These are phyloP conservation scores for Kurtzmaniella quercitrusa DNA, from an alignment of 1,139 yeast species.

Conservation along the genomic window DNA sequence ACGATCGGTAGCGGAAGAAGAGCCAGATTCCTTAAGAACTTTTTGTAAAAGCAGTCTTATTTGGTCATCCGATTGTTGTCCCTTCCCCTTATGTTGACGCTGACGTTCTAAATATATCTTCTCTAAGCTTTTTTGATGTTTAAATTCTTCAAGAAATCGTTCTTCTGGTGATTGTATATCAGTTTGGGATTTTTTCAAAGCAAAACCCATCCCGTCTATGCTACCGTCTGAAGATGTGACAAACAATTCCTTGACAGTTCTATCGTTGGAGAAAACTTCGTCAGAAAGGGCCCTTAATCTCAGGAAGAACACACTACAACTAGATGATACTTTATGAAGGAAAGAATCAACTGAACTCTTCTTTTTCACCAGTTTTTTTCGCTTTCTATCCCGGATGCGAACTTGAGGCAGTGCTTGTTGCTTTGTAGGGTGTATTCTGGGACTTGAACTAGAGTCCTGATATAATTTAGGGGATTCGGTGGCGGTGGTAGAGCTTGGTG, in stretches of 20 bases:
- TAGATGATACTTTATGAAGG: slow-evolving; percentile 30
- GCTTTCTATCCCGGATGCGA: background rate
- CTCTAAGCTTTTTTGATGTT: slow-evolving; percentile 32
- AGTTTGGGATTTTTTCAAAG: slow-evolving; percentile 21
- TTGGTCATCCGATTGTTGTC: background rate
- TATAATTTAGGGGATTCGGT: background rate
- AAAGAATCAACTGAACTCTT: slow-evolving; percentile 17
- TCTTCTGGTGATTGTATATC: slow-evolving; percentile 28
- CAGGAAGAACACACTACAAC: slow-evolving; percentile 30
- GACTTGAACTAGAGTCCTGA: background rate
- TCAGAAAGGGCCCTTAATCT: slow-evolving; percentile 38
- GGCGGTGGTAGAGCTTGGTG: background rate
- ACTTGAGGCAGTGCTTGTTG: background rate
- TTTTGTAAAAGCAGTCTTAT: background rate
- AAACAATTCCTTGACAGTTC: slow-evolving; percentile 40
- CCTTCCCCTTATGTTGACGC: background rate
- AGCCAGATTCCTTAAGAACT: background rate
- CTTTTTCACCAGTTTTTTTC: slow-evolving; percentile 6
- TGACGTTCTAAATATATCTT: slow-evolving; percentile 19
- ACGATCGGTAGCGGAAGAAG: background rate
- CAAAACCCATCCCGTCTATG: slow-evolving; percentile 5
- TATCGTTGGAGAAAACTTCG: slow-evolving; percentile 39
- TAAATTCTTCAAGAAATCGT: slow-evolving; percentile 29
- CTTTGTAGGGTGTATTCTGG: background rate
- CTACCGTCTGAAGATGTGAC: slow-evolving; percentile 30